Evolutionary conservation across 345 rosid genomes (phyloP), one percentile per base, ranked within the genome.

Genomic region (Anacardium occidentale): DNA sequence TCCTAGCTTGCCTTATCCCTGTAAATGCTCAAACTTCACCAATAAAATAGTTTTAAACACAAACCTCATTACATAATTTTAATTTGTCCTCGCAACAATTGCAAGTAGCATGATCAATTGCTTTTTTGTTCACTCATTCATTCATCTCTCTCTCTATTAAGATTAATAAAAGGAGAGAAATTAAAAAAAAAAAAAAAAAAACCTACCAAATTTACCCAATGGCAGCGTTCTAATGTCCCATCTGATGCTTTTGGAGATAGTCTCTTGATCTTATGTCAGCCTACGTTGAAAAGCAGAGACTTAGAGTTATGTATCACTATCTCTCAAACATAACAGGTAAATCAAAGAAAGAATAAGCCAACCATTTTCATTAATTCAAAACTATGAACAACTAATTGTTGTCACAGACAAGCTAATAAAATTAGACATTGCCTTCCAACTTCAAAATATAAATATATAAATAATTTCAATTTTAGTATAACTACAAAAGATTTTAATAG

Each of bases 201-300:
- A 45, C 29, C 61, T 53, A 77, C 84, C 82, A 69, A 22, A 68
- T 61, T 70, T 53, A 55, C 51, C 48, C 45, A 45, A 34, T 65
- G 76, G 74, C 66, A 62, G 69, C 75, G 48, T 73, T 70, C 62
- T 65, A 70, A 53, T 70, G 69, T 76, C 71, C 63, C 63, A 20
- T 76, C 72, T 77, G 76, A 77, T 75, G 83, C 77, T 80, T 83
- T 71, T 62, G 89, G 42, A 92, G 81, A 80, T 82, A 82, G 54
- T 76, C 85, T 76, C 94, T 88, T 66, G 94, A 90, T 81, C 86
- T 90, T 59, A 86, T 84, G 79, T 93, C 94, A 79, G 96, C 97
- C 96, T 92, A 78, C 74, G 65, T 72, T n/a, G n/a, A 64, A 71
- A 44, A 55, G 47, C 34, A 32, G 34, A 7, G 51, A 13, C 26